Evolutionary conservation across 345 rosid species (phyloP), one percentile per base, ranked within the genome.

Genomic region (Carallia brachiata): DNA sequence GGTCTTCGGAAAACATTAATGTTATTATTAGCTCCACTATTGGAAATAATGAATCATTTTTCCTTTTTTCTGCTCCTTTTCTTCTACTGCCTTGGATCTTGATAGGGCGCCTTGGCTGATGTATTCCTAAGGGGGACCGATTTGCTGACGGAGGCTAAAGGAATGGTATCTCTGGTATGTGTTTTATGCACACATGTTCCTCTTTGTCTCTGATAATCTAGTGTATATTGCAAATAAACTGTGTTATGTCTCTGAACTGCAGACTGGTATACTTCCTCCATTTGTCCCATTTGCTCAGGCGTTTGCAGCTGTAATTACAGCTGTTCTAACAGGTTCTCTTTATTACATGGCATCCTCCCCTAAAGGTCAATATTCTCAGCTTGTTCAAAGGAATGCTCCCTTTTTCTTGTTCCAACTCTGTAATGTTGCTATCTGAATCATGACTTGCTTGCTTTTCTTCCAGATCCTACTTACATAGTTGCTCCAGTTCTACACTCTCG

Each of bases 201-300:
- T 36, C 31, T 5, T 5, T n/a, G 18, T 57, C 1, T 39, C 57
- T 4, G 3, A 57, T 47, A 7, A n/a, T 66, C 40, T 10, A 50
- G 13, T 34, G 36, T 64, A 62, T 59, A 52, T 32, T 63, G 39
- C 36, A 54, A 55, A 70, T 68, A 47, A 81, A 64, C 23, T 6
- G 8, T 52, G 31, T 5, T 57, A 39, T 40, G 71, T 63, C 65
- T 63, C 28, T 66, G 7, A 67, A 64, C 53, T 79, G 58, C 67
- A 91, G 98, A 81, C 96, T 1, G 97, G 98, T 34, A 78, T 91
- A 52, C 79, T 94, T 30, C 98, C 97, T 71, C 98, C 97, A 47
- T 92, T 89, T 72, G 99, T 92, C 37, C 99, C 97, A 54, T 95
- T 95, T 73, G 99, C 99, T 66, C 97, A 92, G 80, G 99, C 84